Conservation (phyloP, 1,284 basidiomycete genomes). For the Ustilago tritici region DNA sequence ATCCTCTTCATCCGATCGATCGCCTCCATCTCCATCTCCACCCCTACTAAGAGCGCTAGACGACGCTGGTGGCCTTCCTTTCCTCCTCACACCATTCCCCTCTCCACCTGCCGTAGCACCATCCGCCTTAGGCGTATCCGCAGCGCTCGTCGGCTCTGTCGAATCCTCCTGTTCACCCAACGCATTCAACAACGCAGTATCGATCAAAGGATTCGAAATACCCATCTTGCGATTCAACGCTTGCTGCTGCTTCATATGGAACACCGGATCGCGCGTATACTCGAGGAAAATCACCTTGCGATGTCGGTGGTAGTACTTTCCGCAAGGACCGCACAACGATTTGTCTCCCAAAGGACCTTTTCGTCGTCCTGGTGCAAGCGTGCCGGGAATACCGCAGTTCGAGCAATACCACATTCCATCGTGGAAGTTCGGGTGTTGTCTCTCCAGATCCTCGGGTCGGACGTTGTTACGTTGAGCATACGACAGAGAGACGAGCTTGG, state of each 20-base stretch:
- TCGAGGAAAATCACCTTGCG: conserved; percentile 59
- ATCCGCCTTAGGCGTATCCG: conserved; percentile 49
- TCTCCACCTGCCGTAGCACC: conserved; percentile 12
- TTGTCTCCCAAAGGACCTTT: conserved; percentile 91
- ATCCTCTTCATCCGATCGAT: conserved; percentile 47
- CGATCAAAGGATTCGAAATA: conserved; percentile 44
- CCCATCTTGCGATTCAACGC: conserved; percentile 42
- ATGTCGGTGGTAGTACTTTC: conserved; percentile 74
- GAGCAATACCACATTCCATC: conserved; percentile 68
- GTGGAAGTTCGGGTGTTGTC: conserved; percentile 66
- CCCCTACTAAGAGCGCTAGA: conserved; percentile 22
- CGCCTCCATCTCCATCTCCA: conserved; percentile 24
- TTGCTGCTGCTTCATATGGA: conserved; percentile 59
- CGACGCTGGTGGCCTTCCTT: conserved; percentile 26
- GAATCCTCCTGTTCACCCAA: conserved; percentile 41
- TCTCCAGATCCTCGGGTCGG: conserved; percentile 63
- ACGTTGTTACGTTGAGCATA: conserved; percentile 53
- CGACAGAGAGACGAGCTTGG: conserved; percentile 51
- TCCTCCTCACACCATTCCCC: conserved; percentile 21
- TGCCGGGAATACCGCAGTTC: conserved; percentile 67
- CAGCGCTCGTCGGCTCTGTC: conserved; percentile 48
- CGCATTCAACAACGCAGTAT: conserved; percentile 45
- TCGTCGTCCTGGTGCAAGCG: conserved; percentile 57
- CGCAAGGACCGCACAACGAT: conserved; percentile 89
- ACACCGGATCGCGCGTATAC: conserved; percentile 63